Percentiles rank a stretch among this genome's conserved stretches.
Conservation (phyloP, 129 eudicot species). For the Tagetes erecta region DNA sequence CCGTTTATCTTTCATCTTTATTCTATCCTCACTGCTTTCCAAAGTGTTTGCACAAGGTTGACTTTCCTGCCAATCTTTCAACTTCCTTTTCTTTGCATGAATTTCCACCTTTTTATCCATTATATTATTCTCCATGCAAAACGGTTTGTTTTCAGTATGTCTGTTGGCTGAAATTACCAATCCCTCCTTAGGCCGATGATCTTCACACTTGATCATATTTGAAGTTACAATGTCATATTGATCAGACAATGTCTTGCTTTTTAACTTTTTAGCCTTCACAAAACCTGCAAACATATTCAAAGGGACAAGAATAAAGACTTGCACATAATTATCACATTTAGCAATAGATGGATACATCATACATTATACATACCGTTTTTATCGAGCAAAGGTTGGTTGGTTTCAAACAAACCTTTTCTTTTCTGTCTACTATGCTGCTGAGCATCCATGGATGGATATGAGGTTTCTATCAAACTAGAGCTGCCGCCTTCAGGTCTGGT, state of each 20-base stretch:
- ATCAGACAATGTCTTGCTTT: conserved; percentile 47
- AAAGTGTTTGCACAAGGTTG: conserved; percentile 32
- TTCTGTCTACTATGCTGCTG: not conserved
- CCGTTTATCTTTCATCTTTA: conserved; percentile 46
- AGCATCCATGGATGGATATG: not conserved
- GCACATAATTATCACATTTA: conserved; percentile 14
- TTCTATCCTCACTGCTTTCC: conserved; percentile 38
- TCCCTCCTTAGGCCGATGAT: conserved; percentile 33
- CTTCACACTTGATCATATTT: conserved; percentile 46
- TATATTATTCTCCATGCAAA: conserved; percentile 16
- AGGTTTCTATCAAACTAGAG: conserved; percentile 24
- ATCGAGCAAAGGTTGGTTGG: conserved; percentile 42
- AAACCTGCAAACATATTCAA: conserved; percentile 46
- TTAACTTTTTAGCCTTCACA: conserved; percentile 42
- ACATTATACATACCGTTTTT: conserved; percentile 8
- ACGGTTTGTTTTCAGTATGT: conserved; percentile 16
- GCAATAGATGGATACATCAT: not conserved
- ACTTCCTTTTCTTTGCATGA: conserved; percentile 60
- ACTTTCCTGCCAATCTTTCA: conserved; percentile 49
- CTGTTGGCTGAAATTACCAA: conserved; percentile 41
- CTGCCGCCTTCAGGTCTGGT: conserved; percentile 34
- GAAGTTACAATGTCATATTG: conserved; percentile 24
- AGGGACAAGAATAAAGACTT: not conserved
- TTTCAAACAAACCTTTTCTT: conserved; percentile 15
- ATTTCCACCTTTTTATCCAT: conserved; percentile 36